Conservation (phyloP, 2,329 filamentous ascomycete genomes). For the Metarhizium sp. region DNA sequence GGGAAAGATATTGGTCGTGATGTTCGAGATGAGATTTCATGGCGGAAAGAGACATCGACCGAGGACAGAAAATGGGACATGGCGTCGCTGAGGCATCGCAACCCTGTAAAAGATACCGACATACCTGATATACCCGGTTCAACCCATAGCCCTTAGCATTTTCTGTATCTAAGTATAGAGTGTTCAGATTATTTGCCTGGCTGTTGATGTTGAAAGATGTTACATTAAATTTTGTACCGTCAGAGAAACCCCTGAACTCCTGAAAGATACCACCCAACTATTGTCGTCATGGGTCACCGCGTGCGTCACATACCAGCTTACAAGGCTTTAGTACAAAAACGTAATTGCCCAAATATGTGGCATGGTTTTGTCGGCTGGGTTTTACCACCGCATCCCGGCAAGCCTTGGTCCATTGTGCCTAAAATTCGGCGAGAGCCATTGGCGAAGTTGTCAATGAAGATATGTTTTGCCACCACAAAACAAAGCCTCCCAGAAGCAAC, state of each 20-base stretch:
- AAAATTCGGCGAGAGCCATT: constrained; percentile 20
- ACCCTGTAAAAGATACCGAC: constrained; percentile 26
- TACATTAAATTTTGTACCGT: constrained; percentile 5
- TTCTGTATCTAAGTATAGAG: background rate
- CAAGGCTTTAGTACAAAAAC: too few species aligned
- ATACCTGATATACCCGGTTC: constrained; percentile 38
- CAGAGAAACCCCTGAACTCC: background rate
- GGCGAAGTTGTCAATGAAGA: constrained; percentile 58
- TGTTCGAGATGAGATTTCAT: constrained; percentile 36
- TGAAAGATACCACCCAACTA: background rate
- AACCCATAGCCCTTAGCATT: constrained; percentile 27
- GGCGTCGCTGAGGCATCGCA: constrained; percentile 28
- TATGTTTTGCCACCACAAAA: constrained; percentile 61
- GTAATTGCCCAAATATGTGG: too few species aligned
- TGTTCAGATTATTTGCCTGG: background rate
- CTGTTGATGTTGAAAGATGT: background rate
- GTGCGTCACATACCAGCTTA: background rate
- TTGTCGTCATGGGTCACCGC: background rate
- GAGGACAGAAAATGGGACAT: constrained; percentile 32
- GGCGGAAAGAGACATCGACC: constrained; percentile 32
- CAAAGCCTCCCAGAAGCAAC: constrained; percentile 61
- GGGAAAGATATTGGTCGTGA: constrained; percentile 44
- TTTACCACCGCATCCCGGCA: background rate
- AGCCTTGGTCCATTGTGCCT: background rate
- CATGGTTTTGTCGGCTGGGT: too few species aligned